A percentile compares a stretch with the other conserved stretches of the same genome.
Evolutionary conservation across 257 asterid species (phyloP).

Genomic region (Nicotiana benthamiana): DNA sequence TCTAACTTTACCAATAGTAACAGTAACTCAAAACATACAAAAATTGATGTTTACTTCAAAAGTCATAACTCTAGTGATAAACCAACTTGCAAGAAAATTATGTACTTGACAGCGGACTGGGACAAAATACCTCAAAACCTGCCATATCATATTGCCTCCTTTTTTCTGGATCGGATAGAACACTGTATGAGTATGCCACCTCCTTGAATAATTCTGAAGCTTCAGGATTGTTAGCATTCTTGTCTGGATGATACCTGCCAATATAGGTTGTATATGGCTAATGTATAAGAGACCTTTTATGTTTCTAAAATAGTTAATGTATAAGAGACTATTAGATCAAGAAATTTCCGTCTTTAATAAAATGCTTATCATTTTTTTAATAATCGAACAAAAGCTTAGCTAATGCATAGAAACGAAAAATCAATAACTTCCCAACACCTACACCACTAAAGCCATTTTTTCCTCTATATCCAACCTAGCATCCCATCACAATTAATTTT

Average conservation of each 20-base stretch:
- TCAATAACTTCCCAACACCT: not conserved
- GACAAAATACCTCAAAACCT: slow-evolving; percentile 80
- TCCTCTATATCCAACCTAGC: not conserved
- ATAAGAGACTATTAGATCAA: not conserved
- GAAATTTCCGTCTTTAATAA: not conserved
- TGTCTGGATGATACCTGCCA: slow-evolving; percentile 94
- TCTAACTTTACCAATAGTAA: no score
- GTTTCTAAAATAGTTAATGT: not conserved
- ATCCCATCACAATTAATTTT: not conserved
- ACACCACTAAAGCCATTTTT: not conserved
- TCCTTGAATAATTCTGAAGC: slow-evolving; percentile 98
- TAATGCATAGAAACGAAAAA: not conserved
- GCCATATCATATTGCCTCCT: slow-evolving; percentile 85
- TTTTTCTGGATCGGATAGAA: slow-evolving; percentile 94
- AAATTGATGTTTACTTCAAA: not conserved
- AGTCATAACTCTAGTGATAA: not conserved
- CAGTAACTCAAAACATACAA: not conserved
- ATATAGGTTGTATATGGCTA: not conserved
- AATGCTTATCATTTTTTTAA: not conserved
- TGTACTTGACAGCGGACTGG: not conserved
- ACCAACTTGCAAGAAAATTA: no score
- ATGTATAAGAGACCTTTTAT: not conserved
- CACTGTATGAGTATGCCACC: slow-evolving; percentile 98
- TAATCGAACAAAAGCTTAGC: not conserved
- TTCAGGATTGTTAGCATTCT: slow-evolving; percentile 97